Base-by-base conservation (phyloP, 2,329 filamentous ascomycete genomes). In the Colletotrichum sp. region DNA sequence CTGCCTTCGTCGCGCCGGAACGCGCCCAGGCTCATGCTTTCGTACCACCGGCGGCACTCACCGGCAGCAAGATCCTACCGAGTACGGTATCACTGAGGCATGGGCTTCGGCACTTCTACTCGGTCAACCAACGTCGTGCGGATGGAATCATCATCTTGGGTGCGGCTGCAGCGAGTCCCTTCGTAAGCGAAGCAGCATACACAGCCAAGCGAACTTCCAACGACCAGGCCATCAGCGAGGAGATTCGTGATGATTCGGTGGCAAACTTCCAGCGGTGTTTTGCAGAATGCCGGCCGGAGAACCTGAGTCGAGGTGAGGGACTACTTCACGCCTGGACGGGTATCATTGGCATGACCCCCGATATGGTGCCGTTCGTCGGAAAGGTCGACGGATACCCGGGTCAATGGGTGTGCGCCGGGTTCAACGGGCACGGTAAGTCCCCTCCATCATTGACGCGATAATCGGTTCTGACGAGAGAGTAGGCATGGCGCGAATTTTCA, bases 351-450 rank as follows among this genome's bases (percentile, higher is more conserved):
- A 85, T 88, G 85, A 88, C 86, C 55, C 80, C 83, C 0, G 86
- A 89, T 78, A 85, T 82, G 13, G 85, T 88, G 15, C 87, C 88
- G 1, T 85, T 88, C 73, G 81, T 89, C n/a, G 87, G 87, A 2
- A 78, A 79, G 2, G 79, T 89, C 7, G 81, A 85, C 12, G 81
- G 81, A 0, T 75, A 84, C 9, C 82, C 84, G 12, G 87, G 87
- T 6, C 87, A 89, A 69, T 89, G 83, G 79, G 82, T 89, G 10
- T 88, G 87, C 77, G 87, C 87, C n/a, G 87, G 87, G 1, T 88
- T 88, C 74, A 88, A 88, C 77, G 78, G n/a, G 7, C 67, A 26
- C 69, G 56, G 67, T 62, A 28, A 62, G 67, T 66, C 9, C 12
- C 9, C 28, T 32, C 8, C n/a, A 32, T 48, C 12, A 12, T 52